phyloP scores from a whole-genome alignment of 2,329 filamentous ascomycete genomes.

The Chaetoscypha palmicola region DNA sequence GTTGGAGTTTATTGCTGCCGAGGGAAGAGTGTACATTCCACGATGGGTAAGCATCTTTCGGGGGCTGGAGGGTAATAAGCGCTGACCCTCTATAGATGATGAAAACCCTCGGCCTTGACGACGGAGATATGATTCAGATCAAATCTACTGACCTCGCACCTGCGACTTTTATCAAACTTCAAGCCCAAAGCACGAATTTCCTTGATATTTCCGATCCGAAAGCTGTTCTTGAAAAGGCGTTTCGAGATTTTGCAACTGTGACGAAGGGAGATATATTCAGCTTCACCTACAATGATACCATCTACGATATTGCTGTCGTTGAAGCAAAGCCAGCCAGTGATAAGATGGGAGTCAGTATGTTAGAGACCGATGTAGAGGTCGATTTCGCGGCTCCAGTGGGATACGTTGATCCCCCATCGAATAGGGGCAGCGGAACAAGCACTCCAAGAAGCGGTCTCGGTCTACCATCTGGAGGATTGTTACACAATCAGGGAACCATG shows the following conservation, averaged over 20 bases:
- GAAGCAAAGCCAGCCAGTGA: conserved; percentile 83
- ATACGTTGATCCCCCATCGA: conserved; percentile 78
- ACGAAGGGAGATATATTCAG: conserved; percentile 93
- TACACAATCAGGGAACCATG: conserved; percentile 89
- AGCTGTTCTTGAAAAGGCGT: conserved; percentile 92
- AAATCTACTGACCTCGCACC: conserved; percentile 90
- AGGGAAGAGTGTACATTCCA: conserved; percentile 91
- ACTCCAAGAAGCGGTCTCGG: conserved; percentile 66
- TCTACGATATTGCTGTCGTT: conserved; percentile 87
- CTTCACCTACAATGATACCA: conserved; percentile 91
- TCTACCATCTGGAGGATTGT: conserved; percentile 61
- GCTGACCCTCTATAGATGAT: conserved; percentile 60
- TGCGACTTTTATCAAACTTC: conserved; percentile 89
- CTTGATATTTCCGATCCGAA: conserved; percentile 96
- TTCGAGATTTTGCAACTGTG: conserved; percentile 89
- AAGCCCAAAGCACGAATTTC: conserved; percentile 88
- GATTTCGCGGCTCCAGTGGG: conserved; percentile 93
- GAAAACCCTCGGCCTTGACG: conserved; percentile 81
- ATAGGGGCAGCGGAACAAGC: conserved; percentile 65
- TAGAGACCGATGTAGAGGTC: conserved; percentile 93
- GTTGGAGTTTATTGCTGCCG: conserved; percentile 93
- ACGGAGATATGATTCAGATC: conserved; percentile 89
- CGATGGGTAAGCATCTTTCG: conserved; percentile 63
- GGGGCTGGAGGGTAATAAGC: not conserved
- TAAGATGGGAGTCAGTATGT: conserved; percentile 83